These are phyloP conservation scores for Typha latifolia DNA, from an alignment of 176 grass and related monocot genomes.

Conservation along the genomic window DNA sequence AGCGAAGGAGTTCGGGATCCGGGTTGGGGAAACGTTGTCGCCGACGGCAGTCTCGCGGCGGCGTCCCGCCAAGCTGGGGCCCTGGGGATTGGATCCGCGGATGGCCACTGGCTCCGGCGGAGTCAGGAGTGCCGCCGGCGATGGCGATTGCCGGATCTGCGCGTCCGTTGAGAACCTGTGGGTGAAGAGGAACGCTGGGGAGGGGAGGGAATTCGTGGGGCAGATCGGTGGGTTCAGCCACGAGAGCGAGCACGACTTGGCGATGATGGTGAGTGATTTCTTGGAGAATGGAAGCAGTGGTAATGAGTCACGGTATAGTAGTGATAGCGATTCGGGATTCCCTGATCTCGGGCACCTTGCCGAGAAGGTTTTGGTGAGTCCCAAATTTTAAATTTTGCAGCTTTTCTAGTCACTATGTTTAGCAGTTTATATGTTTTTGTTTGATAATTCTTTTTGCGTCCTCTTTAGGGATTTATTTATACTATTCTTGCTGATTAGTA, in stretches of 20 bases:
- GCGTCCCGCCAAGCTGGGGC: slow-evolving; percentile 29
- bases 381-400: neutral
- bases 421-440: neutral
- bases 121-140: slow-evolving; percentile 13
- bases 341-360: slow-evolving; percentile 71
- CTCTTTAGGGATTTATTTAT: too few species aligned
- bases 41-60: slow-evolving; percentile 14
- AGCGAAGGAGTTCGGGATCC: slow-evolving; percentile 52
- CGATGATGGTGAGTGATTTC: slow-evolving; percentile 76
- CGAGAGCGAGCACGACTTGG: slow-evolving; percentile 74
- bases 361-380: slow-evolving; percentile 53
- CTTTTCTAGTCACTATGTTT: neutral
- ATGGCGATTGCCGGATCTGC: slow-evolving; percentile 27
- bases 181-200: slow-evolving; percentile 6
- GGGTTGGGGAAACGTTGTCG: slow-evolving; percentile 31
- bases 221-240: slow-evolving; percentile 38
- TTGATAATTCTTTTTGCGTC: too few species aligned
- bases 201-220: slow-evolving; percentile 11
- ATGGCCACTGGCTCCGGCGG: neutral
- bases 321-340: slow-evolving; percentile 59
- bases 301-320: slow-evolving; percentile 60
- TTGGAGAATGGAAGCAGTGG: slow-evolving; percentile 58
- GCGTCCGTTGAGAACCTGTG: slow-evolving; percentile 25
- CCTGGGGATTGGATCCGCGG: slow-evolving; percentile 27
- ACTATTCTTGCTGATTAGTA: too few species aligned